Evolutionary conservation across 2,329 filamentous ascomycete genomes (phyloP).

Genomic region (Claviceps purpurea): DNA sequence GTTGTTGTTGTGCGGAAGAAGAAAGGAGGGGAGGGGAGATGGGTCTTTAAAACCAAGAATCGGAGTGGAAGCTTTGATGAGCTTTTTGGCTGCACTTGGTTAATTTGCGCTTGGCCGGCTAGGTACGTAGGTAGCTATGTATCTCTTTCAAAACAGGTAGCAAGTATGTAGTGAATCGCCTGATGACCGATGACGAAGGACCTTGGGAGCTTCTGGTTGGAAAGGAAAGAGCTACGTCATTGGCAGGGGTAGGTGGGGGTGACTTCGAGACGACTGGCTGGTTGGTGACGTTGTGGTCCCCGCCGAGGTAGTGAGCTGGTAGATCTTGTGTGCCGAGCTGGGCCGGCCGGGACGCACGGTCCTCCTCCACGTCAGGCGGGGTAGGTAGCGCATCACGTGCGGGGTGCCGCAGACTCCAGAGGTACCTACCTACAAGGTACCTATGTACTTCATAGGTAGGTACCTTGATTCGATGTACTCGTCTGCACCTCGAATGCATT

Average conservation of each 20-base stretch:
- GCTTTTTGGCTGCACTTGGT: neutral
- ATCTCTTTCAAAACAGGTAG: neutral
- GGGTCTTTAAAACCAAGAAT: neutral
- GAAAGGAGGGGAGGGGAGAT: neutral
- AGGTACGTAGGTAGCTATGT: neutral
- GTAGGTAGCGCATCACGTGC: no score
- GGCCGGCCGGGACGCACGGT: neutral
- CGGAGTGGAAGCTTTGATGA: neutral
- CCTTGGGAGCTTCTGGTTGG: neutral
- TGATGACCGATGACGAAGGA: neutral
- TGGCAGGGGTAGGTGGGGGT: neutral
- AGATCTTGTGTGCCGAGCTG: neutral
- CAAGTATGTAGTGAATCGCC: no score
- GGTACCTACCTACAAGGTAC: no score
- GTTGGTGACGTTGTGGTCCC: neutral
- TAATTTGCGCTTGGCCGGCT: neutral
- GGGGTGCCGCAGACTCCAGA: no score
- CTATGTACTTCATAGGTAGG: no score
- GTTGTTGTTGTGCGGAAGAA: neutral
- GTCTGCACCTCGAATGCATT: no score
- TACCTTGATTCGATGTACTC: no score
- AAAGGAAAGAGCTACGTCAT: conserved; percentile 4
- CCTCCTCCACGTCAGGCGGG: neutral
- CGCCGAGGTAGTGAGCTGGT: neutral
- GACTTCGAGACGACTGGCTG: neutral